These are phyloP conservation scores for Leishmania braziliensis DNA, from an alignment of 208 protist genomes.

Conservation along the genomic window DNA sequence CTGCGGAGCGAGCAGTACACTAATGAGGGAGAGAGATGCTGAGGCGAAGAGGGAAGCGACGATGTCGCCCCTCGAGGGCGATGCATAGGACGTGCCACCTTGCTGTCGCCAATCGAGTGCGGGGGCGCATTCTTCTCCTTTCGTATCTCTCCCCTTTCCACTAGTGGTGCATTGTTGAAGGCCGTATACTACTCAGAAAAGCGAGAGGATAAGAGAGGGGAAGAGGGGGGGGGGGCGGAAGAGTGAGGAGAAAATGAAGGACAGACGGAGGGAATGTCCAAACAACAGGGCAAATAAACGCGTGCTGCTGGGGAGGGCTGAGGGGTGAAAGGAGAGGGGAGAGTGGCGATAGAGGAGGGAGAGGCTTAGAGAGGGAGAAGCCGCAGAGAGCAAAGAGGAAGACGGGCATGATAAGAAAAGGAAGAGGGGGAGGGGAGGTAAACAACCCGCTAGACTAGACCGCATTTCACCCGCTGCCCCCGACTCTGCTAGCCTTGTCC, in stretches of 20 bases:
- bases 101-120: no score
- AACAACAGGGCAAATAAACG: neutral
- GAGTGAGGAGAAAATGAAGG: conserved; percentile 16
- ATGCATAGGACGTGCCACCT: no score
- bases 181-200: neutral
- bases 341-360: neutral
- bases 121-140: no score
- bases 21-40: neutral
- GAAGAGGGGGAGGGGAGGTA: neutral
- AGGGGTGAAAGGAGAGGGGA: no score
- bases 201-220: conserved; percentile 1
- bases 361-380: neutral
- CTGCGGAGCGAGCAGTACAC: neutral
- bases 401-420: neutral
- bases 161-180: no score
- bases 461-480: neutral
- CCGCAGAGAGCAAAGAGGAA: neutral
- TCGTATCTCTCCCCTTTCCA: no score
- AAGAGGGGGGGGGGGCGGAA: neutral
- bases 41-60: no score
- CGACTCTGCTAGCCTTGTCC: neutral
- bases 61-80: no score
- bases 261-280: neutral
- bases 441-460: neutral
- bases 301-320: no score